A percentile compares a stretch with the other conserved stretches of the same genome.
Conservation (phyloP, 2,329 filamentous ascomycete genomes). For the Penicillium carneum region DNA sequence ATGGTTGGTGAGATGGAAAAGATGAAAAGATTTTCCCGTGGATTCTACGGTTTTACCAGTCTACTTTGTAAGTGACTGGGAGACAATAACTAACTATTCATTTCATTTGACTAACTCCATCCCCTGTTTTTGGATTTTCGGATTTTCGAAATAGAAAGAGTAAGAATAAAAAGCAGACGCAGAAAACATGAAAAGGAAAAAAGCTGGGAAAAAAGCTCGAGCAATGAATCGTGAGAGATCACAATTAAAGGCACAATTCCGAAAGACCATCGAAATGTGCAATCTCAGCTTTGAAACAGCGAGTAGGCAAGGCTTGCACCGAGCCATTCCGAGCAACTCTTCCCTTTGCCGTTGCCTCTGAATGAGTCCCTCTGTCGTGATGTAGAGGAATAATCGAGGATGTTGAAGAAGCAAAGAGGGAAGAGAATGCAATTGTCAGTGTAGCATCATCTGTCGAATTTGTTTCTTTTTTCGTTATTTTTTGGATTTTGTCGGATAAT, state of each 20-base stretch:
- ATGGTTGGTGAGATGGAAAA: slow-evolving; percentile 24
- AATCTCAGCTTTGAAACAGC: too few species aligned
- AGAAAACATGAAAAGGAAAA: not conserved
- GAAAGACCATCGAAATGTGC: not conserved
- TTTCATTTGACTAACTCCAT: not conserved
- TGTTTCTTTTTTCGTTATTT: too few species aligned
- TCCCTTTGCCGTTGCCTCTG: not conserved
- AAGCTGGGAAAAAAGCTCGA: not conserved
- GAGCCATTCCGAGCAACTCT: not conserved
- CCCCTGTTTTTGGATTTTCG: not conserved
- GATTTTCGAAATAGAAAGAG: not conserved
- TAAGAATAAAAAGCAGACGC: not conserved
- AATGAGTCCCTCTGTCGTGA: not conserved
- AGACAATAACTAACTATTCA: not conserved
- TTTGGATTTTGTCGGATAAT: too few species aligned
- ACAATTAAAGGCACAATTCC: not conserved
- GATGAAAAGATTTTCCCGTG: slow-evolving; percentile 1
- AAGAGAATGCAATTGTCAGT: not conserved
- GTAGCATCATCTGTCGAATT: too few species aligned
- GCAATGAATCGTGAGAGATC: not conserved
- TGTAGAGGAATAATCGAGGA: not conserved
- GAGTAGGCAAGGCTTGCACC: not conserved
- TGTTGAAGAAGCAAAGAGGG: not conserved
- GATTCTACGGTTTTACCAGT: too few species aligned
- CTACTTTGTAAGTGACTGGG: too few species aligned